Percentiles rank a stretch among this genome's conserved stretches.
These are phyloP conservation scores for Trametes coccinea DNA, from an alignment of 768 basidiomycete species.

Conservation along the genomic window DNA sequence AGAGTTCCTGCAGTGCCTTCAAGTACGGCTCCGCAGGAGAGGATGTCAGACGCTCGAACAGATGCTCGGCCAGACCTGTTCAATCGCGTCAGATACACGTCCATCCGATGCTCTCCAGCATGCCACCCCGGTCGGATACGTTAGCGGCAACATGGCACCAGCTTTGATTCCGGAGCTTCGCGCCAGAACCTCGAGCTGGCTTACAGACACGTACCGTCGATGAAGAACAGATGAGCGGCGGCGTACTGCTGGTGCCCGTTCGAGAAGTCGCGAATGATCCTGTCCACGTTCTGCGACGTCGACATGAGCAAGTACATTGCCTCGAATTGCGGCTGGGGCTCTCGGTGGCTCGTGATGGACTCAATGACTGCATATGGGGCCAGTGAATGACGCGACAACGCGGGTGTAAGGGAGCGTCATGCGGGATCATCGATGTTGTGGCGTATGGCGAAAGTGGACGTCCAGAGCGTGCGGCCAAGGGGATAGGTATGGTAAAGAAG, in stretches of 20 bases:
- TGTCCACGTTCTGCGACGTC: conserved; percentile 89
- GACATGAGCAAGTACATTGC: conserved; percentile 95
- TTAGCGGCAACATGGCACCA: no score
- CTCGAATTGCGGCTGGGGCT: conserved; percentile 83
- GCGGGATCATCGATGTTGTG: neutral
- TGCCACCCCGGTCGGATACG: neutral
- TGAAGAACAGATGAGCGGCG: conserved; percentile 88
- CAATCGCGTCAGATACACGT: neutral
- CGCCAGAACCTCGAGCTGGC: neutral
- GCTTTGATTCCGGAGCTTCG: neutral
- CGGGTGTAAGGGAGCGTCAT: neutral
- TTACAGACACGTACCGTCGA: conserved; percentile 64
- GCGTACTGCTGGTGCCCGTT: conserved; percentile 69
- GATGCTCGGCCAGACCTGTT: conserved; percentile 71
- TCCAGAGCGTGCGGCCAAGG: no score
- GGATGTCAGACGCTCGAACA: conserved; percentile 74
- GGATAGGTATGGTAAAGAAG: neutral
- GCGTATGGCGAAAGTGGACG: neutral
- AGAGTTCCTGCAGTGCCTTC: conserved; percentile 81
- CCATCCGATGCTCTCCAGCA: neutral
- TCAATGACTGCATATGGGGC: conserved; percentile 74
- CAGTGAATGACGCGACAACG: neutral
- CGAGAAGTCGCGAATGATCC: conserved; percentile 84
- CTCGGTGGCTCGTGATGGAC: conserved; percentile 78
- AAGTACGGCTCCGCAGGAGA: conserved; percentile 79